Evolutionary conservation across 257 asterid genomes (phyloP).

Genomic region (Gardenia jasminoides): DNA sequence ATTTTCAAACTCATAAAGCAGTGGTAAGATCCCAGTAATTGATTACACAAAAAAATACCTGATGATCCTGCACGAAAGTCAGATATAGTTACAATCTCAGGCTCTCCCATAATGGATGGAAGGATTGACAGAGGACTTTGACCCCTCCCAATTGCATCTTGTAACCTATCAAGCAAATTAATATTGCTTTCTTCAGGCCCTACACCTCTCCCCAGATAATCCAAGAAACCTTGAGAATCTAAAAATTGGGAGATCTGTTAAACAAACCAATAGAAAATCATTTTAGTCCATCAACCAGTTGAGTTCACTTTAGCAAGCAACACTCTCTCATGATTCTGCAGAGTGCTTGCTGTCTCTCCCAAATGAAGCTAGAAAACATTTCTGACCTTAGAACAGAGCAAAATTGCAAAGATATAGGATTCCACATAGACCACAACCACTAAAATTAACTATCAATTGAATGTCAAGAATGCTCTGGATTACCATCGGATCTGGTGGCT

Average conservation of each 20-base stretch:
- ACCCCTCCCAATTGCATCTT: slow-evolving; percentile 94
- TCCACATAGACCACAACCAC: slow-evolving; percentile 1
- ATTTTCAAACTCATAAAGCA: slow-evolving; percentile 4
- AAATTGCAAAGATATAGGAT: background rate
- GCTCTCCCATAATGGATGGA: slow-evolving; percentile 45
- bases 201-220: slow-evolving; percentile 88
- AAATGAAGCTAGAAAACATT: background rate
- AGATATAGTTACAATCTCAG: slow-evolving; percentile 70
- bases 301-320: background rate
- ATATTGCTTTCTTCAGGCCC: slow-evolving; percentile 70
- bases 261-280: slow-evolving; percentile 26
- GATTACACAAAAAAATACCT: slow-evolving; percentile 37
- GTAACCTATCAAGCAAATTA: slow-evolving; percentile 91
- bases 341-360: no score
- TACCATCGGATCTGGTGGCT: slow-evolving; percentile 95
- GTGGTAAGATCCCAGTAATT: background rate
- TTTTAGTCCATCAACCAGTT: slow-evolving; percentile 1
- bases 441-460: slow-evolving; percentile 7
- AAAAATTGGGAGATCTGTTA: slow-evolving; percentile 86
- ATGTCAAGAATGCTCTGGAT: slow-evolving; percentile 14
- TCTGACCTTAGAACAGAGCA: background rate
- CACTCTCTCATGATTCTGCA: background rate
- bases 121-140: slow-evolving; percentile 75
- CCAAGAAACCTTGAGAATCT: slow-evolving; percentile 92
- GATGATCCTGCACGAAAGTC: slow-evolving; percentile 50